Percentiles rank a stretch among this genome's conserved stretches.
Conservation (phyloP, 2,329 filamentous ascomycete species). For the Alternaria gansuensis region DNA sequence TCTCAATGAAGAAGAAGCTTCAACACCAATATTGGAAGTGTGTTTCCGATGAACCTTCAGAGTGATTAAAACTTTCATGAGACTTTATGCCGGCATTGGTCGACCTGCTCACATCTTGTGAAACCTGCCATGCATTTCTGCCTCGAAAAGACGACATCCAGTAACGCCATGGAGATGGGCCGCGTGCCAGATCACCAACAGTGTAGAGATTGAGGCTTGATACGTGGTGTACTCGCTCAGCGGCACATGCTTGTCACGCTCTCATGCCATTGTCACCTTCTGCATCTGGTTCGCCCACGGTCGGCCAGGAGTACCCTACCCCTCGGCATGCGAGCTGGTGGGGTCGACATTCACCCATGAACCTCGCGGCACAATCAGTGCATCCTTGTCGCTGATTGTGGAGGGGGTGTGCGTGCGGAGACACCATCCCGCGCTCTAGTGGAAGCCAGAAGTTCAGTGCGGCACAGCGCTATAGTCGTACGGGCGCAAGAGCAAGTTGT, state of each 20-base stretch:
- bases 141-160: conserved; percentile 14
- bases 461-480: conserved; percentile 17
- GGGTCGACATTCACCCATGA: conserved; percentile 32
- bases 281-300: conserved; percentile 30
- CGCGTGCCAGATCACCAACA: conserved; percentile 3
- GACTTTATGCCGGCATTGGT: background rate
- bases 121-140: conserved; percentile 7
- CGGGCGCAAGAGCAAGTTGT: conserved; percentile 24
- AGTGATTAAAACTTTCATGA: background rate
- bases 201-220: conserved; percentile 13
- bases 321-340: conserved; percentile 36
- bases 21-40: background rate
- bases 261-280: conserved; percentile 44
- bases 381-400: conserved; percentile 29
- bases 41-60: background rate
- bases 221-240: conserved; percentile 23
- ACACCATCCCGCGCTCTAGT: conserved; percentile 34
- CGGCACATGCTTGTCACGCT: conserved; percentile 22
- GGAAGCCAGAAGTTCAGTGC: conserved; percentile 13
- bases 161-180: conserved; percentile 2
- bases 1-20: conserved; percentile 4
- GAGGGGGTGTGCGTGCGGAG: conserved; percentile 39
- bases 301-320: conserved; percentile 25
- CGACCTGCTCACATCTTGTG: background rate
- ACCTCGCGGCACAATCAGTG: conserved; percentile 33